phyloP scores from a whole-genome alignment of 2,329 filamentous ascomycete genomes.

The Aspergillus sclerotialis region DNA sequence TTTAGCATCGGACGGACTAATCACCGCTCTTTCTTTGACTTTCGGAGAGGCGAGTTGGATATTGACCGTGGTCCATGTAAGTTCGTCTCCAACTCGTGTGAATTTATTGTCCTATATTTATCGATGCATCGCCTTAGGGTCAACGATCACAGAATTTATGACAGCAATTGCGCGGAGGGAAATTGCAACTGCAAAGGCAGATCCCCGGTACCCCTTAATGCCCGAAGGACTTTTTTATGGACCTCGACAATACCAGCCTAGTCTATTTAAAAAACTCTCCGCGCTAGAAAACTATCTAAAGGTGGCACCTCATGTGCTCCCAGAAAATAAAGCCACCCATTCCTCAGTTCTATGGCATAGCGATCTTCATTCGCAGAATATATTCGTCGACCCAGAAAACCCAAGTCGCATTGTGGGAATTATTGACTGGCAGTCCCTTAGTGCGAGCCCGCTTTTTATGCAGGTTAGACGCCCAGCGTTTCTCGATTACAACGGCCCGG shows the following conservation, averaged over 20 bases:
- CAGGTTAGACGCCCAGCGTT: conserved; percentile 13
- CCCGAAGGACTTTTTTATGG: conserved; percentile 13
- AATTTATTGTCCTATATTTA: conserved; percentile 4
- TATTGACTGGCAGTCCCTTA: conserved; percentile 19
- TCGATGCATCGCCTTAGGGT: conserved; percentile 4
- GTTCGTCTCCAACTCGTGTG: conserved; percentile 2
- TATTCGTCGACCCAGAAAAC: conserved; percentile 14
- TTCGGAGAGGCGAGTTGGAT: conserved; percentile 10
- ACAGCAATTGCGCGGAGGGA: conserved; percentile 6
- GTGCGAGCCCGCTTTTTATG: conserved; percentile 13
- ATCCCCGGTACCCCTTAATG: conserved; percentile 10
- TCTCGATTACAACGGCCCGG: conserved; percentile 16
- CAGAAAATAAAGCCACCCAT: conserved; percentile 8
- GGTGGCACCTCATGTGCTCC: conserved; percentile 8
- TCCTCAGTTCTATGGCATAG: conserved; percentile 11
- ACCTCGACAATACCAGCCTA: conserved; percentile 13
- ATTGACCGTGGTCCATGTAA: conserved; percentile 18
- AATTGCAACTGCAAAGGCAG: conserved; percentile 8
- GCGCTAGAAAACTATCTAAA: conserved; percentile 10
- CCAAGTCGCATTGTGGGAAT: conserved; percentile 14
- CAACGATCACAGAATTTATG: conserved; percentile 7
- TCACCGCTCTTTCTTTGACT: conserved; percentile 15
- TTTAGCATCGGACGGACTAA: conserved; percentile 16
- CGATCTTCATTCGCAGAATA: conserved; percentile 12
- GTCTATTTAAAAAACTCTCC: conserved; percentile 8